phyloP scores from a whole-genome alignment of 1,284 basidiomycete genomes.

The Papiliotrema flavescens region DNA sequence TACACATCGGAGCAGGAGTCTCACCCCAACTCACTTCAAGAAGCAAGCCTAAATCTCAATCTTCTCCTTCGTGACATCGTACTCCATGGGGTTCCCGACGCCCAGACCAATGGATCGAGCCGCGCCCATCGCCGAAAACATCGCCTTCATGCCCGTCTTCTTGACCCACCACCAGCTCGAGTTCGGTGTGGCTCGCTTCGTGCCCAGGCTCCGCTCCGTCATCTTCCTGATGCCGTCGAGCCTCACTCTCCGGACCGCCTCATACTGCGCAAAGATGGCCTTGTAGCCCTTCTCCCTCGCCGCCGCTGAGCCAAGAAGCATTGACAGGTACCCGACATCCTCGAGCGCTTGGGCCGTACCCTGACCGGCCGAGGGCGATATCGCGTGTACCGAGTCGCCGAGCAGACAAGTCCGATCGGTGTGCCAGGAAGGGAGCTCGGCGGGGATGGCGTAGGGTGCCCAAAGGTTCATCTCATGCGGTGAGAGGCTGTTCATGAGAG shows the following conservation, averaged over 20 bases:
- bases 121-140: background rate
- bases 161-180: background rate
- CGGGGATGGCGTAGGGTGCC: conserved; percentile 19
- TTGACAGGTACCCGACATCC: conserved; percentile 22
- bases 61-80: background rate
- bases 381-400: conserved; percentile 25
- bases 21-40: too few species aligned
- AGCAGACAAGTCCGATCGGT: conserved; percentile 12
- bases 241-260: conserved; percentile 5
- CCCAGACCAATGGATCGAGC: too few species aligned
- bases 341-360: conserved; percentile 26
- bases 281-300: background rate
- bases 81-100: background rate
- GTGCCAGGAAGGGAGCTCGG: conserved; percentile 20
- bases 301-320: conserved; percentile 6
- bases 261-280: conserved; percentile 8
- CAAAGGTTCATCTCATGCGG: conserved; percentile 13
- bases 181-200: background rate
- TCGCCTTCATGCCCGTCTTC: background rate
- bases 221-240: conserved; percentile 8
- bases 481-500: conserved; percentile 14
- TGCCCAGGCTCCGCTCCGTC: background rate
- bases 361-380: conserved; percentile 21
- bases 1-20: too few species aligned
- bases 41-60: background rate